Percentiles rank a stretch among this genome's conserved stretches.
Conservation (phyloP, 305 asterid species). For the Fraxinus nigra region DNA sequence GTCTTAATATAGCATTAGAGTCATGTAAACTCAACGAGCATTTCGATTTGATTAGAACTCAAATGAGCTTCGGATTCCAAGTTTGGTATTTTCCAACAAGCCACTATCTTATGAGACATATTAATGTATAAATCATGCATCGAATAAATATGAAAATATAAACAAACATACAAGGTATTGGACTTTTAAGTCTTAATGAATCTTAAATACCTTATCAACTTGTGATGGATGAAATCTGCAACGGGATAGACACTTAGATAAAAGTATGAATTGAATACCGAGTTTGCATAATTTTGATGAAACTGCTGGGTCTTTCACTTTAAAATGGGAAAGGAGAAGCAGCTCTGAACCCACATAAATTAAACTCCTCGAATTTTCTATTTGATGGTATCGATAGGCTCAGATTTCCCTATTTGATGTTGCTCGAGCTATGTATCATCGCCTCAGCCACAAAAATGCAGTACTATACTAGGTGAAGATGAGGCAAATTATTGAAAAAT, state of each 20-base stretch:
- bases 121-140: background rate
- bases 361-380: background rate
- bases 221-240: background rate
- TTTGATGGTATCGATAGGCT: background rate
- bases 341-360: background rate
- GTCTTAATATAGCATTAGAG: background rate
- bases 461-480: background rate
- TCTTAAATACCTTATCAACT: background rate
- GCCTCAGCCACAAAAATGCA: background rate
- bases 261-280: background rate
- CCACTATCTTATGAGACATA: background rate
- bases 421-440: background rate
- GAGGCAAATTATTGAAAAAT: background rate
- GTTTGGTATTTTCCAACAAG: background rate
- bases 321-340: background rate
- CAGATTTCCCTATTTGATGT: background rate
- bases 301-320: background rate
- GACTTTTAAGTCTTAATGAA: background rate
- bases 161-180: background rate
- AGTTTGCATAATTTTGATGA: background rate
- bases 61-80: background rate
- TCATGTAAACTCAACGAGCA: background rate
- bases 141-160: background rate
- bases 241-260: background rate
- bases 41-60: background rate